Evolutionary conservation across 306 rosid species (phyloP).

Genomic region (Prunus armeniaca): DNA sequence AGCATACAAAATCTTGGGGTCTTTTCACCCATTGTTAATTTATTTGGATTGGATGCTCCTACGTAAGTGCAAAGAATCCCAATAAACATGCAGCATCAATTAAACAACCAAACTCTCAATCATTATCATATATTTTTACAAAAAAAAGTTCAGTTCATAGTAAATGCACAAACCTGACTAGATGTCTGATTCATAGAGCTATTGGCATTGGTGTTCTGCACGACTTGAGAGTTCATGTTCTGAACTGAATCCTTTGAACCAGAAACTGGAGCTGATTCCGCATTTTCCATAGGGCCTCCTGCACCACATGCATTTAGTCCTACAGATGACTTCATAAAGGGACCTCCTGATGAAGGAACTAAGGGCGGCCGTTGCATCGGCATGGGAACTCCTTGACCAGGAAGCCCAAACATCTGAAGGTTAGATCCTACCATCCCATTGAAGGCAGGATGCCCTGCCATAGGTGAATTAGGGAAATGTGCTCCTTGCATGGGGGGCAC

Average conservation of each 20-base stretch:
- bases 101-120: neutral
- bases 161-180: constrained; percentile 44
- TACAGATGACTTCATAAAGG: constrained; percentile 44
- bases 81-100: constrained; percentile 1
- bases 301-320: constrained; percentile 42
- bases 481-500: constrained; percentile 75
- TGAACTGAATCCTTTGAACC: constrained; percentile 48
- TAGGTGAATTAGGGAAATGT: constrained; percentile 56
- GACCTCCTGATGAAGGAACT: constrained; percentile 43
- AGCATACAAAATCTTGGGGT: neutral
- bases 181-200: constrained; percentile 44
- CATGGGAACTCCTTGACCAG: constrained; percentile 67
- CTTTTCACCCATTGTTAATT: neutral
- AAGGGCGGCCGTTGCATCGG: constrained; percentile 47
- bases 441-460: constrained; percentile 51
- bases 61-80: neutral
- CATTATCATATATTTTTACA: constrained; percentile 3
- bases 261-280: constrained; percentile 43
- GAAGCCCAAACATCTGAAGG: constrained; percentile 59
- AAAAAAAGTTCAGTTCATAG: constrained; percentile 8
- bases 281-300: constrained; percentile 45
- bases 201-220: constrained; percentile 34
- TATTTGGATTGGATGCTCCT: neutral
- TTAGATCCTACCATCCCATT: constrained; percentile 67
- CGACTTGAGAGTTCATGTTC: constrained; percentile 40